Conservation (phyloP, 1,284 basidiomycete species). For the Microbotryomycetes sp. region DNA sequence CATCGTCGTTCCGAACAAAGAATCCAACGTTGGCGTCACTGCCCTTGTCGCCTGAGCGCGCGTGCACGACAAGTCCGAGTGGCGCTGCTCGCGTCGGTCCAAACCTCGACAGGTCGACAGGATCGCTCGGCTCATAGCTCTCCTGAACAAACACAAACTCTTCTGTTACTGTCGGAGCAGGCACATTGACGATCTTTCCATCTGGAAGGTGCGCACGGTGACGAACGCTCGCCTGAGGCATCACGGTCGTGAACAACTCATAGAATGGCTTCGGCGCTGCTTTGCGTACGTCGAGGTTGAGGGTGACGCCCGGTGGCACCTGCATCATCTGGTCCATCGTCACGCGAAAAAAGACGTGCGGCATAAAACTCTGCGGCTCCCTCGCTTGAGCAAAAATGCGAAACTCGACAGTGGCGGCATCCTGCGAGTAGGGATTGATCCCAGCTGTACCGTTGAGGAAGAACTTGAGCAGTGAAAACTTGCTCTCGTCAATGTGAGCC, state of each 20-base stretch:
- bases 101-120: background rate
- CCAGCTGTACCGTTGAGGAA: slow-evolving; percentile 30
- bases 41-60: slow-evolving; percentile 36
- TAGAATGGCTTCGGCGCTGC: background rate
- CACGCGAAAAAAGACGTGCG: slow-evolving; percentile 1
- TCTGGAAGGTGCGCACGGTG: slow-evolving; percentile 2
- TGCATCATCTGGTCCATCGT: background rate
- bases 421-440: slow-evolving; percentile 23
- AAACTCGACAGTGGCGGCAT: slow-evolving; percentile 28
- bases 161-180: background rate
- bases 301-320: slow-evolving; percentile 1
- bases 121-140: slow-evolving; percentile 10
- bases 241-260: slow-evolving; percentile 4
- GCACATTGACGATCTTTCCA: background rate
- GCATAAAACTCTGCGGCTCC: slow-evolving; percentile 25
- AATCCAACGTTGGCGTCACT: slow-evolving; percentile 30
- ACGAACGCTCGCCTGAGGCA: background rate
- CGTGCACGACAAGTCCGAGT: slow-evolving; percentile 33
- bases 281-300: background rate
- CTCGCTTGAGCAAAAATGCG: slow-evolving; percentile 32
- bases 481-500: background rate
- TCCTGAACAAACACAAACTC: background rate
- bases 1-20: background rate
- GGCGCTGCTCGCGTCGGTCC: slow-evolving; percentile 27
- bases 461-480: slow-evolving; percentile 13